Evolutionary conservation across 129 eudicot species (phyloP).

Genomic region (Mikania micrantha): DNA sequence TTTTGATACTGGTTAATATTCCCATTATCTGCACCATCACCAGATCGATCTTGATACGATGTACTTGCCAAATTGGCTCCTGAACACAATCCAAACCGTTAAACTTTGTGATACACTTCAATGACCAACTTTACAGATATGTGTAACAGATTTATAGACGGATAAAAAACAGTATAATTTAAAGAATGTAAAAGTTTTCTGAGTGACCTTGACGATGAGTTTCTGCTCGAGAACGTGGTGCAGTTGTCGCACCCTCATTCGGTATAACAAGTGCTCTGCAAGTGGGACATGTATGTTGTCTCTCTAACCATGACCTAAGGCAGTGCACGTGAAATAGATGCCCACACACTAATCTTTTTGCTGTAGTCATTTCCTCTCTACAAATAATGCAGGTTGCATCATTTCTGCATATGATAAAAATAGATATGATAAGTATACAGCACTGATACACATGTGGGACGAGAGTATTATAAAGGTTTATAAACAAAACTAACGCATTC

Average conservation of each 20-base stretch:
- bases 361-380: constrained; percentile 97
- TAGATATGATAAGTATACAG: not conserved
- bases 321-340: constrained; percentile 98
- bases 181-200: not conserved
- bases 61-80: constrained; percentile 49
- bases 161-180: not conserved
- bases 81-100: constrained; percentile 17
- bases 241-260: constrained; percentile 56
- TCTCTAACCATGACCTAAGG: constrained; percentile 95
- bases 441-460: not conserved
- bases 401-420: constrained; percentile 48
- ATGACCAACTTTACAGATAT: not conserved
- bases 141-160: not conserved
- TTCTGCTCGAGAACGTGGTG: constrained; percentile 47
- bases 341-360: constrained; percentile 84
- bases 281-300: constrained; percentile 95
- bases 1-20: constrained; percentile 60
- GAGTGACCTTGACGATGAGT: constrained; percentile 74
- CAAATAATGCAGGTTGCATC: constrained; percentile 98
- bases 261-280: constrained; percentile 97
- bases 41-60: constrained; percentile 53
- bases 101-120: too few species aligned
- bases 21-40: constrained; percentile 37
- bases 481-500: constrained; percentile 41
- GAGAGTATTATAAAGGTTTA: not conserved